Conservation (phyloP, 768 basidiomycete genomes). For the Pleurotus ostreatus region DNA sequence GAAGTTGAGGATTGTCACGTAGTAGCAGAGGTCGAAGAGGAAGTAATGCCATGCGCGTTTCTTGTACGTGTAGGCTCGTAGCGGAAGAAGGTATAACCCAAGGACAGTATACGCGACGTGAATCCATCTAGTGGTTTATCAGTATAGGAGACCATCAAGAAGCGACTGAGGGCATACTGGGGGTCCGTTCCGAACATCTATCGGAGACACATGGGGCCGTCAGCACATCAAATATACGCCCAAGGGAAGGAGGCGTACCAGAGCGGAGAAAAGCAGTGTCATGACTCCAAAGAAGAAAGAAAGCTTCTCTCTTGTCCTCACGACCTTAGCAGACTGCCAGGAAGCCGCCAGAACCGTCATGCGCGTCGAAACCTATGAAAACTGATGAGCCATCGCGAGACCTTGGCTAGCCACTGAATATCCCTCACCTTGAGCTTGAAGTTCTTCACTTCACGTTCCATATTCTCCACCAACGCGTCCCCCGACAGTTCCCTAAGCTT, state of each 20-base stretch:
- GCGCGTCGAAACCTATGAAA: conserved; percentile 66
- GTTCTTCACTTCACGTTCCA: conserved; percentile 82
- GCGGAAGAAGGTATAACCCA: conserved; percentile 73
- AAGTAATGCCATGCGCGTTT: conserved; percentile 93
- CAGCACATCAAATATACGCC: conserved; percentile 41
- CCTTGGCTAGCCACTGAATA: no score
- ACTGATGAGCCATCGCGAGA: not conserved
- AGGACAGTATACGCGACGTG: conserved; percentile 85
- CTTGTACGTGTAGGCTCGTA: conserved; percentile 86
- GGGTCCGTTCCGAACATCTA: conserved; percentile 5
- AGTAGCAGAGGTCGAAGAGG: conserved; percentile 91
- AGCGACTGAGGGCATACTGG: not conserved
- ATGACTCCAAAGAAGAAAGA: conserved; percentile 95
- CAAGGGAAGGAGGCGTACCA: conserved; percentile 85
- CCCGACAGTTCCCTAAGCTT: conserved; percentile 64
- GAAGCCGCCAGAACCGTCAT: conserved; percentile 73
- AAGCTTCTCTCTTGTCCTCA: conserved; percentile 77
- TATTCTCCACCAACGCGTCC: conserved; percentile 66
- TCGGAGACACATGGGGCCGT: conserved; percentile 6
- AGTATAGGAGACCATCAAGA: not conserved
- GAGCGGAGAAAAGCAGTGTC: conserved; percentile 77
- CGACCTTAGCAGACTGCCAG: conserved; percentile 92
- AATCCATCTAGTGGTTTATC: conserved; percentile 57
- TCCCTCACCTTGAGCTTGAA: conserved; percentile 78
- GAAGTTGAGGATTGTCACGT: conserved; percentile 87